These are phyloP conservation scores for Telopea speciosissima DNA, from an alignment of 177 flowering plant genomes.

Conservation along the genomic window DNA sequence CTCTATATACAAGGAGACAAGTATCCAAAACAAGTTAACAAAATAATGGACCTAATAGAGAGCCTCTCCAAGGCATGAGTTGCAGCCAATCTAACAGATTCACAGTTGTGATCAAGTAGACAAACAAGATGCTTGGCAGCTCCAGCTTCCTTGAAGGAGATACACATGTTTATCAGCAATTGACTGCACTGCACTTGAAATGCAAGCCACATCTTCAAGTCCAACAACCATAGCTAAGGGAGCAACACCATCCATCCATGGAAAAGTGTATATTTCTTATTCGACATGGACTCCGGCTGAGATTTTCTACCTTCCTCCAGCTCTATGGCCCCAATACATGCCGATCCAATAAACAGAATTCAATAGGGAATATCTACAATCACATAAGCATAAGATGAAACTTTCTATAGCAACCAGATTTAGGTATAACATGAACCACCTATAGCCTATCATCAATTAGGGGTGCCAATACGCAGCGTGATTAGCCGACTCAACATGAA, in stretches of 20 bases:
- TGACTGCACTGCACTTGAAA: constrained; percentile 64
- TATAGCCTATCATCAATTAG: too few relatives aligned
- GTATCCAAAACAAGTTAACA: constrained; percentile 6
- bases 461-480: too few relatives aligned
- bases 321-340: constrained; percentile 81
- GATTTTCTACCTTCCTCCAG: constrained; percentile 36
- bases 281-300: constrained; percentile 19
- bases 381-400: too few relatives aligned
- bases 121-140: constrained; percentile 55
- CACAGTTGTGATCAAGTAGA: constrained; percentile 40
- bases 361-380: too few relatives aligned
- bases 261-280: constrained; percentile 48
- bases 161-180: constrained; percentile 74
- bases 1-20: not conserved
- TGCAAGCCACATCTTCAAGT: constrained; percentile 64
- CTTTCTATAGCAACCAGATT: too few relatives aligned
- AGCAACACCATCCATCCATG: constrained; percentile 83
- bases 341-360: too few relatives aligned
- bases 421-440: too few relatives aligned
- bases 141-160: constrained; percentile 79
- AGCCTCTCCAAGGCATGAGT: constrained; percentile 66
- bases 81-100: constrained; percentile 45
- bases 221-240: constrained; percentile 78
- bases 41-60: constrained; percentile 52
- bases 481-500: too few relatives aligned